These are phyloP conservation scores for Nevesoporus exiguus DNA, from an alignment of 768 basidiomycete genomes.

Conservation along the genomic window DNA sequence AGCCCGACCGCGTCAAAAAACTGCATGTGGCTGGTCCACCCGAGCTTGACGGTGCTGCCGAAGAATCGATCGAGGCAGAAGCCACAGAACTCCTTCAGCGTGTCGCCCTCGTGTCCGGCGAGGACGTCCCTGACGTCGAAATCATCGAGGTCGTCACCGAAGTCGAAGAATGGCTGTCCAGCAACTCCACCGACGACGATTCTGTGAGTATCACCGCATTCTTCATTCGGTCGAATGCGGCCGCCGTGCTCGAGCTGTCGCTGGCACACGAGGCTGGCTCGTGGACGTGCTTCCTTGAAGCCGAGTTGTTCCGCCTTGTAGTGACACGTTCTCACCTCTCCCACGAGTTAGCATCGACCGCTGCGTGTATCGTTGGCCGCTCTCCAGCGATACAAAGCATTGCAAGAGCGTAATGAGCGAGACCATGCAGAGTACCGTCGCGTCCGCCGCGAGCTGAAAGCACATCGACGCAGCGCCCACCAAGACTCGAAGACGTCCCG, in stretches of 20 bases:
- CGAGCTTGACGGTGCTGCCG: conserved; percentile 33
- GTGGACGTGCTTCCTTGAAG: conserved; percentile 4
- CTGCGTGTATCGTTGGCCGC: conserved; percentile 33
- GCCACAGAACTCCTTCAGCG: conserved; percentile 36
- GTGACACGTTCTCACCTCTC: conserved; percentile 19
- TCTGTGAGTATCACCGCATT: conserved; percentile 23
- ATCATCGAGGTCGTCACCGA: conserved; percentile 42
- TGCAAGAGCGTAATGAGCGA: conserved; percentile 34
- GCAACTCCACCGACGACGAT: conserved; percentile 38
- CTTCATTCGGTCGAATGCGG: background rate
- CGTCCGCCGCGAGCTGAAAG: conserved; percentile 30
- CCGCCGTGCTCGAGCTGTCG: background rate
- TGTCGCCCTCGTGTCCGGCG: conserved; percentile 34
- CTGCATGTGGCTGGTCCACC: conserved; percentile 57
- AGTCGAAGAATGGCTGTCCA: conserved; percentile 49
- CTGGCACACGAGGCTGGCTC: background rate
- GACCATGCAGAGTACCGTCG: conserved; percentile 32
- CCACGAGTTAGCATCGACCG: conserved; percentile 30
- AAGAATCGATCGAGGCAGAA: conserved; percentile 41
- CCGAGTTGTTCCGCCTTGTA: conserved; percentile 23
- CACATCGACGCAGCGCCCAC: conserved; percentile 26
- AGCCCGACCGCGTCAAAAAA: conserved; percentile 56
- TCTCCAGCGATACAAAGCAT: conserved; percentile 37
- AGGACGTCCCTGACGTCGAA: conserved; percentile 30
- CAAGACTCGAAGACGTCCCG: conserved; percentile 35